Percentiles rank a stretch among this genome's conserved stretches.
Conservation (phyloP, 257 asterid species). For the Nicotiana obtusifolia region DNA sequence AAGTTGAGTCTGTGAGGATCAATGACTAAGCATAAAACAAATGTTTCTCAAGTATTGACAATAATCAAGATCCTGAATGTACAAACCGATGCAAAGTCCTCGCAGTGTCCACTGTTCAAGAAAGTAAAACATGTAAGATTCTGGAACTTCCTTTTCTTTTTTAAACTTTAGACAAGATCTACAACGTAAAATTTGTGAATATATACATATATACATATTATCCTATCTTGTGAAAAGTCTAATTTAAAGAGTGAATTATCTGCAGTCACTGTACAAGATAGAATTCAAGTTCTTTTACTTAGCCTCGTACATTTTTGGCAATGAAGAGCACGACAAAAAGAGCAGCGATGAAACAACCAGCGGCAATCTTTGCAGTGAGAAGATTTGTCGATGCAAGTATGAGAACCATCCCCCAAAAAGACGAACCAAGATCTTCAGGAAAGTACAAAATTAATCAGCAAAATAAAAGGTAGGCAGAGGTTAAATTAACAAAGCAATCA, state of each 20-base stretch:
- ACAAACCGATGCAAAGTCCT: slow-evolving; percentile 92
- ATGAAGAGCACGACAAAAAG: slow-evolving; percentile 77
- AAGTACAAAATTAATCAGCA: slow-evolving; percentile 4
- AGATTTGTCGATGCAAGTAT: slow-evolving; percentile 91
- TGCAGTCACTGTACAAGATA: not conserved
- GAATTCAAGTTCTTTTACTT: not conserved
- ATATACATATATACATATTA: not conserved
- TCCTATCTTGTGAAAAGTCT: not conserved
- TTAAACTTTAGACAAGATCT: not conserved
- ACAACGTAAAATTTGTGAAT: not conserved
- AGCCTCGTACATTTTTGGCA: slow-evolving; percentile 72
- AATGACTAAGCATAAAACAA: slow-evolving; percentile 9
- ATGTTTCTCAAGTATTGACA: slow-evolving; percentile 3
- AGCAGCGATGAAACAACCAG: slow-evolving; percentile 82
- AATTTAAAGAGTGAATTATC: not conserved
- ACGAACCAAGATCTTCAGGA: slow-evolving; percentile 79
- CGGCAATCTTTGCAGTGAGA: slow-evolving; percentile 77
- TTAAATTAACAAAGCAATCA: not conserved
- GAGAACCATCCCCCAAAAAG: slow-evolving; percentile 96
- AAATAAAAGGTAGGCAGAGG: not conserved
- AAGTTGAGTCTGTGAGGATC: slow-evolving; percentile 10
- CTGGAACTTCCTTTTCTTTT: not conserved
- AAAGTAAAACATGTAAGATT: slow-evolving; percentile 14
- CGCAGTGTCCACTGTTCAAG: slow-evolving; percentile 84
- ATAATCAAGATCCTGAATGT: slow-evolving; percentile 5